Conservation (phyloP, 352 stramenopile species). For the Lagenidium sp. region DNA sequence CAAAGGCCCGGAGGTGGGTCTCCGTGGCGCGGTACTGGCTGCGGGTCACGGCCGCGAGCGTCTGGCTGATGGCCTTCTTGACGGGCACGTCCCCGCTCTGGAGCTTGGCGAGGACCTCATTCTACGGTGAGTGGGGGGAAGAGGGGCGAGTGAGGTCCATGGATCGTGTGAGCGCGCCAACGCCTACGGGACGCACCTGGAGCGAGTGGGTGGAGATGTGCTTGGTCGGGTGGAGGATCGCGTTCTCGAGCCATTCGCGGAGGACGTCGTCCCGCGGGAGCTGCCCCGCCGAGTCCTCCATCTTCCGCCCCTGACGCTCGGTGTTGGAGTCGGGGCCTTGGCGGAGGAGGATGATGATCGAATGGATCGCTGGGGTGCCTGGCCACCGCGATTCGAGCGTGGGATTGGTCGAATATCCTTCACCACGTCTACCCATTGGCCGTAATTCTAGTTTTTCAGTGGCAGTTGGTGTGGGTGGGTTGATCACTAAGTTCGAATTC, state of each 20-base stretch:
- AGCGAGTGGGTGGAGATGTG: conserved; percentile 47
- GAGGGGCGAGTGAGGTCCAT: neutral
- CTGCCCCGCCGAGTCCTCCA: conserved; percentile 7
- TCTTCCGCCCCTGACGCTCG: conserved; percentile 5
- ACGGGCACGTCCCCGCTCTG: conserved; percentile 41
- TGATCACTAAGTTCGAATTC: too few species aligned
- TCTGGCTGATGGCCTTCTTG: conserved; percentile 58
- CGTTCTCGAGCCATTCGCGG: conserved; percentile 41
- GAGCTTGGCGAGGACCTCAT: conserved; percentile 57
- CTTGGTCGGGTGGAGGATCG: conserved; percentile 38
- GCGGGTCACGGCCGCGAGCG: conserved; percentile 41
- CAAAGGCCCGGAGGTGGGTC: conserved; percentile 35
- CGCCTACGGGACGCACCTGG: conserved; percentile 21
- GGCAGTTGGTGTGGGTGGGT: too few species aligned
- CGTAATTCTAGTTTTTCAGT: too few species aligned
- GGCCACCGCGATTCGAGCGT: too few species aligned
- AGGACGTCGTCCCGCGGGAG: conserved; percentile 45
- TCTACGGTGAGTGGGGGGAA: conserved; percentile 9
- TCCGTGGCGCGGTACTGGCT: conserved; percentile 49
- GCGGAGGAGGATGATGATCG: too few species aligned
- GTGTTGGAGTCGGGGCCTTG: too few species aligned
- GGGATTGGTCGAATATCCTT: too few species aligned
- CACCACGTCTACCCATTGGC: too few species aligned
- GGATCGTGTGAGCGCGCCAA: neutral
- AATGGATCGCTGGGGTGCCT: too few species aligned